Percentiles rank a stretch among this genome's conserved stretches.
phyloP scores from a whole-genome alignment of 192 early-diverging fungal genomes.

The Lobosporangium transversale region DNA sequence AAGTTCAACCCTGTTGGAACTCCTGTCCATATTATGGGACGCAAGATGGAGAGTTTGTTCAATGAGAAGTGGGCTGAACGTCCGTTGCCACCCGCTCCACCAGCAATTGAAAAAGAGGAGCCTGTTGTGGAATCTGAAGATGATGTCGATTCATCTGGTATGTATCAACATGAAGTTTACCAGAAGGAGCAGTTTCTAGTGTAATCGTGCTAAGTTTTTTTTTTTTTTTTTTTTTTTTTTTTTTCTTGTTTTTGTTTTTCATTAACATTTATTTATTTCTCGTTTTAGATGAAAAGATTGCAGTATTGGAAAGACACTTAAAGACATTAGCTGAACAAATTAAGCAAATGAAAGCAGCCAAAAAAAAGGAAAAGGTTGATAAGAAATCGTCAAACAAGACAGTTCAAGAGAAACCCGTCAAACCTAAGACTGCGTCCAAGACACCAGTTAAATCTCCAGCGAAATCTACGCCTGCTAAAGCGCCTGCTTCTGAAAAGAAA shows the following conservation, averaged over 20 bases:
- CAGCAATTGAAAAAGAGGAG: slow-evolving; percentile 26
- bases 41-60: slow-evolving; percentile 74
- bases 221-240: slow-evolving; percentile 3
- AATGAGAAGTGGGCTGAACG: slow-evolving; percentile 72
- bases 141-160: slow-evolving; percentile 37
- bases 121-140: slow-evolving; percentile 33
- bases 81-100: slow-evolving; percentile 41
- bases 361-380: slow-evolving; percentile 44
- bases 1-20: slow-evolving; percentile 72
- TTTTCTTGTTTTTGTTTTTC: not conserved
- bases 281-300: slow-evolving; percentile 44
- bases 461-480: slow-evolving; percentile 24
- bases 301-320: slow-evolving; percentile 45
- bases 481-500: slow-evolving; percentile 39
- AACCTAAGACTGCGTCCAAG: slow-evolving; percentile 28
- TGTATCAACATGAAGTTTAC: not conserved
- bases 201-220: no score
- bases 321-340: slow-evolving; percentile 42
- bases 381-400: slow-evolving; percentile 29
- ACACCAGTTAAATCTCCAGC: slow-evolving; percentile 10
- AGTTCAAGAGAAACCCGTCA: slow-evolving; percentile 21
- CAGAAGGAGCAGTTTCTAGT: no score
- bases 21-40: slow-evolving; percentile 71
- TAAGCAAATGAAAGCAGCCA: slow-evolving; percentile 44
- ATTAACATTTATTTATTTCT: not conserved